These are phyloP conservation scores for Gymnopilus dilepis DNA, from an alignment of 768 basidiomycete species.

Conservation along the genomic window DNA sequence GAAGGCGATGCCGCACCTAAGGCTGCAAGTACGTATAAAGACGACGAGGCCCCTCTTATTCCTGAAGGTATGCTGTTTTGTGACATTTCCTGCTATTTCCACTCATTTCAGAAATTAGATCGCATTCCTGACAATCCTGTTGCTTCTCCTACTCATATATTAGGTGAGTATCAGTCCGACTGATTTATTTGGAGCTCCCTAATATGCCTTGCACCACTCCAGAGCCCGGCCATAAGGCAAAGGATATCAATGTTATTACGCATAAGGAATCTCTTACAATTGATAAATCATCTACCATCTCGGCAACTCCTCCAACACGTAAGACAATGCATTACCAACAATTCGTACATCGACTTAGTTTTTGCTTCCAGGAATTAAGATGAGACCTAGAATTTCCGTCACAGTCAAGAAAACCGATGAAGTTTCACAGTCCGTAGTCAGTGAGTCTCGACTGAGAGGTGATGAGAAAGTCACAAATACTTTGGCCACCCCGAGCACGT, in stretches of 20 bases:
- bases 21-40: background rate
- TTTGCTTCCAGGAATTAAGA: slow-evolving; percentile 2
- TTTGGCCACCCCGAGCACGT: slow-evolving; percentile 27
- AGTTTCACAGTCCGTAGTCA: background rate
- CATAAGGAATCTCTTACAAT: background rate
- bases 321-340: slow-evolving; percentile 1
- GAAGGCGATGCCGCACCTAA: background rate
- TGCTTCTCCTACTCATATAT: background rate
- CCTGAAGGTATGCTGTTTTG: background rate
- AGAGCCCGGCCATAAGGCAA: background rate
- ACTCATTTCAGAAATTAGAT: background rate
- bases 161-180: background rate
- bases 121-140: background rate
- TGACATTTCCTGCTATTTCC: background rate
- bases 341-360: background rate
- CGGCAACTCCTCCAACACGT: slow-evolving; percentile 7
- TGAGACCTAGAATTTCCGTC: background rate
- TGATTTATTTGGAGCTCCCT: background rate
- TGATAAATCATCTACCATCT: slow-evolving; percentile 4
- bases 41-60: background rate
- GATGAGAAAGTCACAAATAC: slow-evolving; percentile 6
- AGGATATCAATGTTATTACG: background rate
- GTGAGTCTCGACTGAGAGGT: background rate
- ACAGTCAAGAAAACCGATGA: background rate
- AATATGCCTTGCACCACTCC: background rate